Base-by-base conservation (phyloP, 441 rosid genomes). In the Flueggea neowawraea region DNA sequence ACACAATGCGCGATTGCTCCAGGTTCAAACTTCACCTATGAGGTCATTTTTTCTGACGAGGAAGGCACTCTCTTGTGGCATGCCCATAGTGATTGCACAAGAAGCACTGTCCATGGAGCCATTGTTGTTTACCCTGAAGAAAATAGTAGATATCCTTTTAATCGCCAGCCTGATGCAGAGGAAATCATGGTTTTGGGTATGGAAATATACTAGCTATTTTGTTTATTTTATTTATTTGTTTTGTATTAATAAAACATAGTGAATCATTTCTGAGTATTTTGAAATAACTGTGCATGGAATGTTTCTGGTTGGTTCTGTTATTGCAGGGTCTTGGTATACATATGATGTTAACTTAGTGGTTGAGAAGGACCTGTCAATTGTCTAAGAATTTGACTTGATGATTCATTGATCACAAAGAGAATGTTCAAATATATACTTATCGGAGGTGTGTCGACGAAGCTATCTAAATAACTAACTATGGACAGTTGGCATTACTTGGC, bases 51-150 rank as follows among this genome's bases (percentile, higher is more conserved):
- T 16, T 33, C 56, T 0, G 55, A 16, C 0, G 57, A 68, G 15
- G 67, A 62, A 62, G 72, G 72, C 6, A 68, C 72, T 0, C 51
- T 68, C 5, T 62, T 61, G 57, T 68, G 72, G 72, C 72, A 68
- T 31, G 72, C 72, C 4, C 72, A 68, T 15, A 68, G 47, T 31
- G 55, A 49, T 6, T 68, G 71, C 61, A 47, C 64, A 3, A 6
- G 71, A 61, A 56, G 17, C 43, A 68, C 61, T 4, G 44, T 68
- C 15, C 55, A 68, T 39, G 89, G 84, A n/a, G 71, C 62, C 49
- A 61, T 68, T 52, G 16, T 68, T 43, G 10, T 68, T 61, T 61
- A 5, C 6, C 70, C 66, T 6, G 16, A 58, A 12, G 16, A 32
- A 3, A 55, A 14, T 9, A 12, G 32, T 22, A 11, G 61, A 7